Base-by-base conservation (phyloP, 2,329 filamentous ascomycete genomes). In the Pezicula radicicola region DNA sequence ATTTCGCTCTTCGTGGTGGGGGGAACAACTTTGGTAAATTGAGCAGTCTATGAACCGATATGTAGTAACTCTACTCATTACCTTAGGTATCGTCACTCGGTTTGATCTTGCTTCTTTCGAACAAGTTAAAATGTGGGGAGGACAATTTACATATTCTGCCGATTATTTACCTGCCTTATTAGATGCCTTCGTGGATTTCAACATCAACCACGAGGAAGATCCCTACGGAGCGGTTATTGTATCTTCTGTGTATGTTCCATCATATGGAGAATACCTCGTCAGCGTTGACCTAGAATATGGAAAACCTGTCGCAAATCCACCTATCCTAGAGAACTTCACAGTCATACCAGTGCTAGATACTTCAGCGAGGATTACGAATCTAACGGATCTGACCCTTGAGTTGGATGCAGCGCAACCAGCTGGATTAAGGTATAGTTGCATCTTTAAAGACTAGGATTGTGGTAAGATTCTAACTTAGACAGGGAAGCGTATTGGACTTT, bases 1-100 rank as follows among this genome's bases (percentile, higher is more conserved):
- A 70, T 65, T 70, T 68, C 56, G 78, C 75, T 0, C 71, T 83
- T 5, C 75, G 75, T 48, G 81, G 80, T 6, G 80, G 81, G n/a
- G 74, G 75, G n/a, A 79, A 74, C 63, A 81, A 79, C 60, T 81
- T 76, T 55, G 80, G 78, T 44, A 33, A 33, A 33, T 33, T 13
- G 30, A 33, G 30, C 9, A 7, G 30, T 13, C 12, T 33, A 33
- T 13, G 8, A 33, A 33, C 7, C 7, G 8, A 10, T 10, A 33
- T 10, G 3, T 33, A 33, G 4, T 33, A 13, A 33, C 7, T 25
- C 4, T 25, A 25, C 25, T 33, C 30, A 33, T 33, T 13, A 33
- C 9, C 12, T 33, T 33, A 33, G 30, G 30, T 16, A 70, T 78
- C 54, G 72, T 77, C 12, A 75, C 75, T 13, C 67, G 67, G 8